A percentile compares a stretch with the other conserved stretches of the same genome.
phyloP scores from a whole-genome alignment of 768 basidiomycete genomes.

The Cystofilobasidium capitatum region DNA sequence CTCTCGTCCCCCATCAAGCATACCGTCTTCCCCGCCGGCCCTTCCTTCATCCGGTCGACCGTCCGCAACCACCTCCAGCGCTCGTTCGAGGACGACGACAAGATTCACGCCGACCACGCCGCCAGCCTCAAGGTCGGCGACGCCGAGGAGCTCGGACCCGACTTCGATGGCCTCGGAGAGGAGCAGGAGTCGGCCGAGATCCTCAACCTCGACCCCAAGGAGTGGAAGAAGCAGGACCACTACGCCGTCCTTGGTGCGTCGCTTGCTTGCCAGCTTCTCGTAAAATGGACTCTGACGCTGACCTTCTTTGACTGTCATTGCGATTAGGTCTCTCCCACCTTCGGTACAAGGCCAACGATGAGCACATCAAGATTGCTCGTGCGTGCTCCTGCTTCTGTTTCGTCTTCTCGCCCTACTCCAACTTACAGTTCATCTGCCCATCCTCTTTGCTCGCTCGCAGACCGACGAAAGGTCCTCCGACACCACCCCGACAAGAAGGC shows the following conservation, averaged over 20 bases:
- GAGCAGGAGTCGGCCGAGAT: constrained; percentile 69
- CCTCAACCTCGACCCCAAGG: constrained; percentile 78
- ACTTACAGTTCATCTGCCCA: not conserved
- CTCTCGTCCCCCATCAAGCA: constrained; percentile 22
- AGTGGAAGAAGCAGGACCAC: constrained; percentile 99
- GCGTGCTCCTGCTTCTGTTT: constrained; percentile 40
- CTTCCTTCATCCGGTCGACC: constrained; percentile 74
- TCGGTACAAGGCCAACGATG: constrained; percentile 72
- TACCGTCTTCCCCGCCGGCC: constrained; percentile 70
- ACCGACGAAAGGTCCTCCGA: constrained; percentile 97
- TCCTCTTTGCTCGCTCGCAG: constrained; percentile 42
- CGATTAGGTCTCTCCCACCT: constrained; percentile 62
- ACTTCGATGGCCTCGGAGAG: constrained; percentile 78
- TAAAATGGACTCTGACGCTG: no score
- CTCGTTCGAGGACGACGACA: constrained; percentile 76
- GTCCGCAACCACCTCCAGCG: constrained; percentile 63
- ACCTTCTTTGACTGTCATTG: not conserved
- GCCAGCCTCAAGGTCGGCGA: constrained; percentile 45
- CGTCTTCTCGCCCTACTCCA: not conserved
- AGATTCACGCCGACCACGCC: constrained; percentile 50
- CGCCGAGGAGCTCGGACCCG: constrained; percentile 55
- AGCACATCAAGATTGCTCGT: constrained; percentile 96
- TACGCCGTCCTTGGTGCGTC: constrained; percentile 70
- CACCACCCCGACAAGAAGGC: constrained; percentile 98
- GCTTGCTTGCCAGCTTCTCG: not conserved